Evolutionary conservation across 148 eudicot genomes (phyloP).

Genomic region (Bassia scoparia): DNA sequence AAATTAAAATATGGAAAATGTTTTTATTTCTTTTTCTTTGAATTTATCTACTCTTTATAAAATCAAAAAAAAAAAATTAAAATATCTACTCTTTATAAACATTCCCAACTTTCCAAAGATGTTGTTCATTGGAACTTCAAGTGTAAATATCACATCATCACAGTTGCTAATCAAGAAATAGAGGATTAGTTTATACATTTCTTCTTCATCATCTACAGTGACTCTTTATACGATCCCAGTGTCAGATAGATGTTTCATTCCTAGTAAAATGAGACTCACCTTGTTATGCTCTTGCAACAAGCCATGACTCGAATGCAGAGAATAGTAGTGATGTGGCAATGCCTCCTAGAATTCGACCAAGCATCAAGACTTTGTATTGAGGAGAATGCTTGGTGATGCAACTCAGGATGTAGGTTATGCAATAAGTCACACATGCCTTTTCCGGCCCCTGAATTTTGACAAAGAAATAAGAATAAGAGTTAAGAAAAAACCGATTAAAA

Average conservation of each 20-base stretch:
- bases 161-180: background rate
- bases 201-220: background rate
- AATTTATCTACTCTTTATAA: no score
- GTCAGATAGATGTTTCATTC: background rate
- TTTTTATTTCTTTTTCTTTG: no score
- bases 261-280: constrained; percentile 41
- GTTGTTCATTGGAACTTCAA: background rate
- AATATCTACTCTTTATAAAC: background rate
- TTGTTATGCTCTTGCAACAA: constrained; percentile 97
- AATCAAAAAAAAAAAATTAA: no score
- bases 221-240: background rate
- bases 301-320: constrained; percentile 96
- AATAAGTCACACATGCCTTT: constrained; percentile 94
- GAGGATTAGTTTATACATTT: background rate
- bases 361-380: constrained; percentile 76
- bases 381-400: constrained; percentile 97
- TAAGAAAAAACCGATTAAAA: background rate
- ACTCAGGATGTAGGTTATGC: constrained; percentile 92
- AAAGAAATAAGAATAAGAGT: constrained; percentile 2
- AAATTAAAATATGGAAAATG: no score
- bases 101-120: background rate
- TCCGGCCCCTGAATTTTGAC: constrained; percentile 63
- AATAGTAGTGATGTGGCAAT: constrained; percentile 93
- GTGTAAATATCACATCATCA: background rate
- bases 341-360: constrained; percentile 92